A percentile compares a stretch with the other conserved stretches of the same genome.
These are phyloP conservation scores for Scleroderma bovista DNA, from an alignment of 768 basidiomycete genomes.

Conservation along the genomic window DNA sequence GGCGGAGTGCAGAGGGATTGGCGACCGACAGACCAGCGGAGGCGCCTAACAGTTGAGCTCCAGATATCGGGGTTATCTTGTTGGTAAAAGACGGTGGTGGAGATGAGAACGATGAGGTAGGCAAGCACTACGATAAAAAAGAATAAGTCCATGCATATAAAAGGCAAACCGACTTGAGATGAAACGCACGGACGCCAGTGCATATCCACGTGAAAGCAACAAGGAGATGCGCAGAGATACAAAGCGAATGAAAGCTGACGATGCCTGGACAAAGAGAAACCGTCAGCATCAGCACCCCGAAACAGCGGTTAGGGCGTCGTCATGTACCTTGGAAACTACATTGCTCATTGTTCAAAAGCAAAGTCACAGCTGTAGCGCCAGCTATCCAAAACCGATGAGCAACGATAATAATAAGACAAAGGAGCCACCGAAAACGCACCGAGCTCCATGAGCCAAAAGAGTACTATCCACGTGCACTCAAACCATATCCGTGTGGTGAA, in stretches of 20 bases:
- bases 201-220: constrained; percentile 57
- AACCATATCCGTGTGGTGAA: constrained; percentile 65
- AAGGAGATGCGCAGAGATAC: constrained; percentile 50
- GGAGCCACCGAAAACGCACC: constrained; percentile 35
- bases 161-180: background rate
- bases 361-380: constrained; percentile 47
- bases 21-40: constrained; percentile 31
- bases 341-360: constrained; percentile 28
- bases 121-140: constrained; percentile 40
- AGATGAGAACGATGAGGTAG: constrained; percentile 49
- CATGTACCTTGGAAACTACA: constrained; percentile 32
- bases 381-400: constrained; percentile 29
- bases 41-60: constrained; percentile 41
- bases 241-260: constrained; percentile 17
- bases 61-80: constrained; percentile 47
- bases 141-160: background rate
- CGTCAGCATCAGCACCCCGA: background rate
- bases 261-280: background rate
- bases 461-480: constrained; percentile 55
- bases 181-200: constrained; percentile 31
- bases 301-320: background rate
- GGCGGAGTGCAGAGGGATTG: constrained; percentile 31
- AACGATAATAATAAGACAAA: background rate
- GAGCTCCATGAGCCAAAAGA: constrained; percentile 55
- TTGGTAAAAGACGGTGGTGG: constrained; percentile 38